Conservation (phyloP, 148 eudicot species). For the Persicaria maculosa region DNA sequence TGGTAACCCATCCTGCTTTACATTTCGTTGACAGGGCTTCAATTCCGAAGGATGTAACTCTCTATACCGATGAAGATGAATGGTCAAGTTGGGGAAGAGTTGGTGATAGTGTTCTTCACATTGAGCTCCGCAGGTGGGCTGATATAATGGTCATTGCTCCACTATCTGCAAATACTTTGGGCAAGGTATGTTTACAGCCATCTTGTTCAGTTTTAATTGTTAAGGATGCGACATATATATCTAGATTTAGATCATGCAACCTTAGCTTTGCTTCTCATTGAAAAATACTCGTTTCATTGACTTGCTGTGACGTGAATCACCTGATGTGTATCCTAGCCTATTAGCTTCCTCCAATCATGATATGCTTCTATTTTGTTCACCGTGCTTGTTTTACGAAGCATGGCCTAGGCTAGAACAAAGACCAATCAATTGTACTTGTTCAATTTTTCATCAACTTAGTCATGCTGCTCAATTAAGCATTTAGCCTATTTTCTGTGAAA, state of each 20-base stretch:
- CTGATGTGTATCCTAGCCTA: background rate
- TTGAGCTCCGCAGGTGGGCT: conserved; percentile 90
- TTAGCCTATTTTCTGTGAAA: background rate
- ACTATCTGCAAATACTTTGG: conserved; percentile 87
- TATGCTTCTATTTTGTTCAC: background rate
- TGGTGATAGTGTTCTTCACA: conserved; percentile 85
- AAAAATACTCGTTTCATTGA: background rate
- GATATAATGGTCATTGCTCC: conserved; percentile 97
- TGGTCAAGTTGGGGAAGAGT: conserved; percentile 85
- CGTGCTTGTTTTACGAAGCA: background rate
- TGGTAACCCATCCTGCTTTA: conserved; percentile 67
- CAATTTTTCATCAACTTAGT: background rate
- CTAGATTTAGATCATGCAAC: background rate
- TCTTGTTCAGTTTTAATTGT: background rate
- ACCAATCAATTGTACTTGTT: background rate
- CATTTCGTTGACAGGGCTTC: conserved; percentile 60
- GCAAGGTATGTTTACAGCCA: conserved; percentile 45
- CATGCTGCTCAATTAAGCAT: background rate
- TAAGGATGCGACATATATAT: background rate
- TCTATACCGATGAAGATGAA: conserved; percentile 88
- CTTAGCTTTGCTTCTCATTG: background rate
- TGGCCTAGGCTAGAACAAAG: background rate
- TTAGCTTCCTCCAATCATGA: background rate
- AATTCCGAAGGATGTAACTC: conserved; percentile 63
- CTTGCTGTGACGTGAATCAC: background rate